Conservation (phyloP, 106 monocot genomes). For the Posidonia australis region DNA sequence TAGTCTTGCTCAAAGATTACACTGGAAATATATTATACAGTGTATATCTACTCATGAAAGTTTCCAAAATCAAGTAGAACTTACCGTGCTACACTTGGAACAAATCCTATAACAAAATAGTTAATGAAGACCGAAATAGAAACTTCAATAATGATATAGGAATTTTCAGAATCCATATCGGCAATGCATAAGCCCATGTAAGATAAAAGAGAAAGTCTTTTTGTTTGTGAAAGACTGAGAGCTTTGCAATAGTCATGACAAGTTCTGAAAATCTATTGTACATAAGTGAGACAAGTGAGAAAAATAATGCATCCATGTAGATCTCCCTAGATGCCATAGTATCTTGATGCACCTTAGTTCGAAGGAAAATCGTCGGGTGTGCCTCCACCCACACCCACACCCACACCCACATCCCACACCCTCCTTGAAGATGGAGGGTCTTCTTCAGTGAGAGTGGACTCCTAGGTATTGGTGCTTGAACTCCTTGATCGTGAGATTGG, state of each 20-base stretch:
- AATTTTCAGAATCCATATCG: slow-evolving; percentile 58
- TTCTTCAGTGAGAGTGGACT: no score
- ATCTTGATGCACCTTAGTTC: slow-evolving; percentile 41
- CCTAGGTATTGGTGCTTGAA: no score
- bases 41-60: no score
- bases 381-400: no score
- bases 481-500: no score
- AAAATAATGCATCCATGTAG: slow-evolving; percentile 43
- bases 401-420: no score
- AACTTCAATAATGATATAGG: slow-evolving; percentile 48
- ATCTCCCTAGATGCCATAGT: slow-evolving; percentile 24
- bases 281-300: slow-evolving; percentile 15
- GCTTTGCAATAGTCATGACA: slow-evolving; percentile 51
- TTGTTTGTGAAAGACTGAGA: slow-evolving; percentile 65
- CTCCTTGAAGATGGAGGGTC: no score
- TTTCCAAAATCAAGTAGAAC: no score
- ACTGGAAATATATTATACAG: no score
- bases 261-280: slow-evolving; percentile 57
- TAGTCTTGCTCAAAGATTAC: no score
- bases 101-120: slow-evolving; percentile 57
- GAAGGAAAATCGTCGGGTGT: slow-evolving; percentile 58
- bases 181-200: slow-evolving; percentile 52
- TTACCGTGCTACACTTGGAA: slow-evolving; percentile 40
- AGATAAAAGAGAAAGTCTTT: slow-evolving; percentile 53
- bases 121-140: slow-evolving; percentile 33